Evolutionary conservation across 352 stramenopile genomes (phyloP), one percentile per base, ranked within the genome.

Genomic region (Elongisporangium undulatum): DNA sequence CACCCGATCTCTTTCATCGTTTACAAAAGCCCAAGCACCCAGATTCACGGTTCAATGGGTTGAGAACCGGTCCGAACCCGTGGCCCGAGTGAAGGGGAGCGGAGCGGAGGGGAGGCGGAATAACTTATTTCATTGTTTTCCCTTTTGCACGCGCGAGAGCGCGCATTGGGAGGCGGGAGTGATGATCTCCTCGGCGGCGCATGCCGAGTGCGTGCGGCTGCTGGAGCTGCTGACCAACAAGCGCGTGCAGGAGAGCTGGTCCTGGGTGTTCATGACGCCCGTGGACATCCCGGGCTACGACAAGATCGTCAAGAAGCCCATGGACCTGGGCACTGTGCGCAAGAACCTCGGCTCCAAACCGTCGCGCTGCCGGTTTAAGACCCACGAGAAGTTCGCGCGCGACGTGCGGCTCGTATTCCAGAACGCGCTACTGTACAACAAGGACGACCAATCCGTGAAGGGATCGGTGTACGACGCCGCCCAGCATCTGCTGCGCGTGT

Each of bases 331-430:
- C 48, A 89, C 83, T 0, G 77, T 95, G 21, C 79, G 80, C 63
- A 85, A 88, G 67, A 80, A 92, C 51, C 48, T 95, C 5, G 85
- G 85, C 53, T 63, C 64, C 39, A 93, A 92, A 58, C 84, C 82
- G 12, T 95, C 85, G 59, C 81, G 85, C 55, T 95, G 85, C 54
- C 84, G 85, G 61, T 95, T 94, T 66, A 90, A 89, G 51, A 86
- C 76, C 52, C 81, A 89, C 71, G 85, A 93, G 15, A 89, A 88
- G 56, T 95, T 95, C 59, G 85, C 84, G 23, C 68, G 78, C 24
- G 85, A 93, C 62, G 85, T 95, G 51, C 82, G 85, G 13, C 69
- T 93, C 2, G 85, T 95, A 16, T 95, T 95, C 67, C 68, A 90
- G 24, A 95, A 95, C 59, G 82, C 85, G 19, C 69, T 93, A 8